Percentiles rank a stretch among this genome's conserved stretches.
phyloP scores from a whole-genome alignment of 2,329 filamentous ascomycete genomes.

The Zasmidium cellare region DNA sequence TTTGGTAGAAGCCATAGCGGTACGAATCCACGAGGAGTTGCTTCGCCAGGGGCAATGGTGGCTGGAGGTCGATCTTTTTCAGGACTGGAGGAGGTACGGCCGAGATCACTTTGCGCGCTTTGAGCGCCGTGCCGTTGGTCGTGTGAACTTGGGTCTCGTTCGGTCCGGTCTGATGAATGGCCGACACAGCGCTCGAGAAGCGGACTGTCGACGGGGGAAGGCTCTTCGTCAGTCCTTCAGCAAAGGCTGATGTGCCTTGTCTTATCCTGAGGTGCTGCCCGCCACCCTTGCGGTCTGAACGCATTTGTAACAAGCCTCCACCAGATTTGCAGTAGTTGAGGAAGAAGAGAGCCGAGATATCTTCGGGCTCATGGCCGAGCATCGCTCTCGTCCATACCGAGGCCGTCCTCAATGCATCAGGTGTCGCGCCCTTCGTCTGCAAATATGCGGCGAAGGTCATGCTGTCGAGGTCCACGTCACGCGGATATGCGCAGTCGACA shows the following conservation, averaged over 20 bases:
- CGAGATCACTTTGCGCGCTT: slow-evolving; percentile 48
- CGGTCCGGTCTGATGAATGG: slow-evolving; percentile 3
- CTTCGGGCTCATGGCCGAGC: slow-evolving; percentile 50
- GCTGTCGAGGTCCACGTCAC: slow-evolving; percentile 31
- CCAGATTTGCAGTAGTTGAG: slow-evolving; percentile 56
- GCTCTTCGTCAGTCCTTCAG: slow-evolving; percentile 35
- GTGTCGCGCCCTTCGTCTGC: slow-evolving; percentile 30
- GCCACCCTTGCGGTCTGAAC: slow-evolving; percentile 53
- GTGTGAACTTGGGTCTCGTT: slow-evolving; percentile 25
- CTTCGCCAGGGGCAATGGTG: slow-evolving; percentile 45
- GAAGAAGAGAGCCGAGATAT: slow-evolving; percentile 53
- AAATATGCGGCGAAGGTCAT: slow-evolving; percentile 42
- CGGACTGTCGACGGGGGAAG: slow-evolving; percentile 27
- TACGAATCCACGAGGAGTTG: slow-evolving; percentile 37
- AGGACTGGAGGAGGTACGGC: slow-evolving; percentile 49
- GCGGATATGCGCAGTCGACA: slow-evolving; percentile 27
- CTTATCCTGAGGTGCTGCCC: slow-evolving; percentile 54
- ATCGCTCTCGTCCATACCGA: slow-evolving; percentile 51
- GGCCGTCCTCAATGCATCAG: slow-evolving; percentile 37
- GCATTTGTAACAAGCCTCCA: slow-evolving; percentile 52
- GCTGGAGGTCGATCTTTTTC: slow-evolving; percentile 48
- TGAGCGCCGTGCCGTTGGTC: slow-evolving; percentile 27
- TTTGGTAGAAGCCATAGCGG: slow-evolving; percentile 50
- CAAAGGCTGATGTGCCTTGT: slow-evolving; percentile 47
- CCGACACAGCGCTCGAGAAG: slow-evolving; percentile 22